Evolutionary conservation across 2,329 filamentous ascomycete genomes (phyloP).

Genomic region (Talaromyces sp.): DNA sequence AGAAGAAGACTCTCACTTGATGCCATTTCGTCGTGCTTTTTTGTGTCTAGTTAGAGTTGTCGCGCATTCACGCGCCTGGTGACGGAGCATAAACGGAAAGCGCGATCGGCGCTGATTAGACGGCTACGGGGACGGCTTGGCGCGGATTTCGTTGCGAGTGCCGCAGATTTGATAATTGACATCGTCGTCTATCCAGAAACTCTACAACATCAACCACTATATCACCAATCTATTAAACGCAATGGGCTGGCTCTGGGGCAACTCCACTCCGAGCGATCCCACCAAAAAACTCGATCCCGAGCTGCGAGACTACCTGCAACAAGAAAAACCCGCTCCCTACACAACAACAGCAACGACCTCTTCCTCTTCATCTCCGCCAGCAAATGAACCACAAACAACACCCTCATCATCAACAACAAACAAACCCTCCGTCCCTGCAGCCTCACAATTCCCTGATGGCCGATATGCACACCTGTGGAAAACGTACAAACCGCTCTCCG

Average conservation of each 20-base stretch:
- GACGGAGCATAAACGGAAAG: background rate
- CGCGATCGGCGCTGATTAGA: background rate
- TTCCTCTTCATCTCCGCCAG: slow-evolving; percentile 15
- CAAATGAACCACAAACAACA: slow-evolving; percentile 17
- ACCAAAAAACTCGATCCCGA: slow-evolving; percentile 73
- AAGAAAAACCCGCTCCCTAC: slow-evolving; percentile 62
- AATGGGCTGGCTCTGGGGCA: slow-evolving; percentile 62
- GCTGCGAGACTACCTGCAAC: slow-evolving; percentile 76
- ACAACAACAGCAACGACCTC: slow-evolving; percentile 13
- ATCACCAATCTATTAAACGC: background rate
- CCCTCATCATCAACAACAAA: slow-evolving; percentile 22
- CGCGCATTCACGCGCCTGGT: slow-evolving; percentile 17
- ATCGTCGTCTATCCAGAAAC: background rate
- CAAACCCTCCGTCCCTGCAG: slow-evolving; percentile 34
- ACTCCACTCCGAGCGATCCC: slow-evolving; percentile 48
- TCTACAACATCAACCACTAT: background rate
- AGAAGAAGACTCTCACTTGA: slow-evolving; percentile 29
- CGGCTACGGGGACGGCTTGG: background rate
- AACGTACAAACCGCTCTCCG: slow-evolving; percentile 68
- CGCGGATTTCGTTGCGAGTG: background rate
- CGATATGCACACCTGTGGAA: slow-evolving; percentile 88
- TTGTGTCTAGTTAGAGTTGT: slow-evolving; percentile 22
- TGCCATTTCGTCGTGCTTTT: slow-evolving; percentile 21
- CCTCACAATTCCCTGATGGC: slow-evolving; percentile 62
- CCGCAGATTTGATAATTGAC: background rate